Base-by-base conservation (phyloP, 2,329 filamentous ascomycete species). In the Penicillium sp. region DNA sequence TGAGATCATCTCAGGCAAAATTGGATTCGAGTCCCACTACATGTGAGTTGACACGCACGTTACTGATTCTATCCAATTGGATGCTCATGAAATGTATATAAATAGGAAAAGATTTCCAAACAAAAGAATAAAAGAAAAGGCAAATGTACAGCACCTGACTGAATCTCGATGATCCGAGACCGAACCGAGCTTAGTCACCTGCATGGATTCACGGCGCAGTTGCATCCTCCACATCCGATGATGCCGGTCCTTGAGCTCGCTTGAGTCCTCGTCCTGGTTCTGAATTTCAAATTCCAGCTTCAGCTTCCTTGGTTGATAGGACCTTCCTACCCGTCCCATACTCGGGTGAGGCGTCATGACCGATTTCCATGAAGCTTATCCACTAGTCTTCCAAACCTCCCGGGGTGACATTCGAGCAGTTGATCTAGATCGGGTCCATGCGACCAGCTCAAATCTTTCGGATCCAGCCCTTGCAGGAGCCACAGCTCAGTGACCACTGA, bases 301-400 rank as follows among this genome's bases (percentile, higher is more conserved):
- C 18, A 9, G 18, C 5, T 22, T 22, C 18, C 18, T 22, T 22
- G 18, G 18, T 22, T 22, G 18, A 5, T 22, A 5, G 18, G 18
- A 9, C 18, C 18, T 22, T 22, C 18, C 18, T 5, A 5, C 18
- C 9, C 5, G 18, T 22, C 9, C 18, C 15, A 13, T 37, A 13
- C 34, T 26, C 26, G n/a, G 30, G 23, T 23, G 25, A 37, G 27
- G 17, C 30, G 16, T 27, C 31, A 50, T 49, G 44, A 43, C 42
- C 45, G 43, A 34, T 42, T 35, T 17, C 9, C 15, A 27, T 42
- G 45, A 50, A 50, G 45, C 45, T 46, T 34, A 48, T 46, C 32
- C 15, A 22, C 32, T 40, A n/a, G n/a, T n/a, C n/a, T n/a, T n/a
- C n/a, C n/a, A n/a, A 22, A 22, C 11, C 12, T n/a, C 25, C 10